Evolutionary conservation across 495 filamentous ascomycete species (phyloP), one percentile per base, ranked within the genome.

Genomic region (Hypoxylon intermedium): DNA sequence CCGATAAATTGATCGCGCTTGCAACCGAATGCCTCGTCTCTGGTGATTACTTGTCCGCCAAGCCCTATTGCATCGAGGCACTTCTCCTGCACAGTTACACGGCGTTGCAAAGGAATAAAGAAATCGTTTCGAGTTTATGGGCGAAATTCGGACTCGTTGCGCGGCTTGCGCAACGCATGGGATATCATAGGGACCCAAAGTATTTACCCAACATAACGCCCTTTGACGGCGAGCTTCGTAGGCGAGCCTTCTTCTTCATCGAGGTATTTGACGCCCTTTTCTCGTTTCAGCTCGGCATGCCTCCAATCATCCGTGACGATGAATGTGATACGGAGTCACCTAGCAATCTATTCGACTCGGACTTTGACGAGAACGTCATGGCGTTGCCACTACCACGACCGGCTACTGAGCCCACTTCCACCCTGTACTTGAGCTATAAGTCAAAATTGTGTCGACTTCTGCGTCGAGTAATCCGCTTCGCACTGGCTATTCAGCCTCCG

Each of bases 151-250:
- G 78, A 13, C 68, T 72, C 9, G 67, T 73, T 16, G 68, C 77
- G 5, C 74, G 78, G 9, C 72, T 83, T 9, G 77, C 80, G 0
- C 60, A 82, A 44, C 73, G 75, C 13, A 77, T 81, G 74, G 82
- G 80, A 21, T 80, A 80, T 46, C 82, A 85, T 47, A 75, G 82
- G 19, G 82, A 83, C 28, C 67, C 77, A 0, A 72, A 71, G 41
- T 58, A 72, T 37, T 63, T 75, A 6, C 41, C 69, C 6, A 65
- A 68, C 26, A 78, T 86, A 12, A 82, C 83, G 0, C 68, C 75
- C 0, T 81, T 81, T 52, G 71, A 78, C 37, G 80, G 70, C 9
- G 83, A 85, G 61, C 79, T 83, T 55, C 74, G 83, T 30, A 72
- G 83, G 11, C 72, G 83, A 9, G 63, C 77, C 1, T 84, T 82